Base-by-base conservation (phyloP, 768 basidiomycete species). In the Boletus sensibilis region DNA sequence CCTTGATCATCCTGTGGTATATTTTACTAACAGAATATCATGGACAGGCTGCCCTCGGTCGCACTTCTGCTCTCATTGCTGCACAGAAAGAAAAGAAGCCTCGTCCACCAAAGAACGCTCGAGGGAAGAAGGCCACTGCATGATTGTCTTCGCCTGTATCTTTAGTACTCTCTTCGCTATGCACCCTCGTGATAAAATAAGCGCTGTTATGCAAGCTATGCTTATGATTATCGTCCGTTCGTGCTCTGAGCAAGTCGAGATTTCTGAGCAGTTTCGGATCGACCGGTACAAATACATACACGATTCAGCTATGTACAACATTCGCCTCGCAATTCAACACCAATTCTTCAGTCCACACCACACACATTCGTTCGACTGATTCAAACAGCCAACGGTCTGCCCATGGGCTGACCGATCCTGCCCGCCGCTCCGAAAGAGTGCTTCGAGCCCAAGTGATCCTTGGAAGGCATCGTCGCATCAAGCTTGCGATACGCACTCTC, bases 11-110 rank as follows among this genome's bases (percentile, higher is more conserved):
- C 23, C 50, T 68, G 79, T 82, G 84, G 86, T 86, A 85, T 84
- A 3, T 21, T 37, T n/a, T 58, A 45, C 71, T 71, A 23, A 71
- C 59, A 39, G 51, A 38, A 51, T 46, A 14, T 52, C 53, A 35
- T 38, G 52, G 47, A 61, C 64, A 92, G 90, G 87, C 87, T 57
- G 79, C 85, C 58, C 80, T 93, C 44, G 88, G 86, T 46, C 89
- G 91, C 59, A 82, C 85, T 27, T 90, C 89, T 58, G 87, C 89
- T 41, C 78, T 92, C 58, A 61, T 86, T 53, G 81, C 79, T 27
- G 74, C 89, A 50, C 87, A 90, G 75, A 84, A 80, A 68, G 85
- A 87, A 72, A 87, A 82, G 72, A 90, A 88, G 73, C 68, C 82
- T 12, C 64, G 72, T 61, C 88, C 80, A 67, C 75, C 82, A 47